Evolutionary conservation across 495 filamentous ascomycete genomes (phyloP).

Genomic region (Chaetomidium leptoderma): DNA sequence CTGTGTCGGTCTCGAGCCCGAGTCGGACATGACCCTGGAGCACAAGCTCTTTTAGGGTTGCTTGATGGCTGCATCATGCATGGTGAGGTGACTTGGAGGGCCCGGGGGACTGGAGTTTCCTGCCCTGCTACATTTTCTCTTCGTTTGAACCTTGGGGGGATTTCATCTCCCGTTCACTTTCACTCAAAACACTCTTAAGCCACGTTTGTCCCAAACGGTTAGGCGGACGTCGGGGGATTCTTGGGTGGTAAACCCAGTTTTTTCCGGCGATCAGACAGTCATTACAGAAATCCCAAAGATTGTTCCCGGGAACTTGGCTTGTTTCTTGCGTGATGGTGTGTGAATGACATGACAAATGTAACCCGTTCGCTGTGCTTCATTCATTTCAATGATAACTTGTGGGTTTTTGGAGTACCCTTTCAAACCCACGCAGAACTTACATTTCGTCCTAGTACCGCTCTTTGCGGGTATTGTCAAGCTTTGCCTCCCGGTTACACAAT

Average conservation of each 20-base stretch:
- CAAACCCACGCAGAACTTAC: too few species aligned
- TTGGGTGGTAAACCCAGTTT: neutral
- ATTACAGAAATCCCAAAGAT: neutral
- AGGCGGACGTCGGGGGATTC: neutral
- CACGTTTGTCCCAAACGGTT: neutral
- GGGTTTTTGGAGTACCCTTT: too few species aligned
- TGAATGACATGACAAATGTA: too few species aligned
- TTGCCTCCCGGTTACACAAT: too few species aligned
- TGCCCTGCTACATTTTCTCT: neutral
- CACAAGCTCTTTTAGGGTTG: slow-evolving; percentile 82
- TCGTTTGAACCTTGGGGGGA: slow-evolving; percentile 3
- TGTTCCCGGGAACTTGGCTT: neutral
- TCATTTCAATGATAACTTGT: too few species aligned
- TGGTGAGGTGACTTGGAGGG: neutral
- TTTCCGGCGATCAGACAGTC: neutral
- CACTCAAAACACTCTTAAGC: neutral
- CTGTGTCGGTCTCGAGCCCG: slow-evolving; percentile 93
- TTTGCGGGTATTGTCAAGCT: too few species aligned
- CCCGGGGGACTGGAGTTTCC: neutral
- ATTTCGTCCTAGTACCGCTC: too few species aligned
- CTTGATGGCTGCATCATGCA: neutral
- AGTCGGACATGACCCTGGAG: slow-evolving; percentile 99
- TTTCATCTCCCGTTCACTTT: neutral
- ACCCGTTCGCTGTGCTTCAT: neutral
- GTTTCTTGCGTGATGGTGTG: neutral